A percentile compares a stretch with the other conserved stretches of the same genome.
Evolutionary conservation across 1,139 yeast species (phyloP).

Genomic region (Arxiozyma telluris): DNA sequence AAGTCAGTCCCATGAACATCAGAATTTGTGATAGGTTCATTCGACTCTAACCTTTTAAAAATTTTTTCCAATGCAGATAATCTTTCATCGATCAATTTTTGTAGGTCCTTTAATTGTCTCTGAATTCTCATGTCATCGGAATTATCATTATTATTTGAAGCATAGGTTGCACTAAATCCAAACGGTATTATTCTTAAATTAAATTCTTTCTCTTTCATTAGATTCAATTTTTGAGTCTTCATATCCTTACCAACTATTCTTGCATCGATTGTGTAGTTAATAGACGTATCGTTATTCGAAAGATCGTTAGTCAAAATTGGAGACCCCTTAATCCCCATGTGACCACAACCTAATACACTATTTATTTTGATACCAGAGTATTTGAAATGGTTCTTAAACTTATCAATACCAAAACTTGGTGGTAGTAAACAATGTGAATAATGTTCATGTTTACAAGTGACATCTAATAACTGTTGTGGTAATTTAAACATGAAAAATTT

Average conservation of each 20-base stretch:
- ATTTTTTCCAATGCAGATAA: constrained; percentile 16
- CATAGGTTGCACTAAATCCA: constrained; percentile 18
- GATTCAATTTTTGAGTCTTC: constrained; percentile 16
- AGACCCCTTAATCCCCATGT: constrained; percentile 32
- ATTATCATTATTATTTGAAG: neutral
- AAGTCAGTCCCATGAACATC: constrained; percentile 20
- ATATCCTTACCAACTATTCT: constrained; percentile 25
- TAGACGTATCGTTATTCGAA: constrained; percentile 23
- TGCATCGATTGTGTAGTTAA: constrained; percentile 30
- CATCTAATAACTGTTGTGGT: constrained; percentile 50
- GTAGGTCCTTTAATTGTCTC: constrained; percentile 15
- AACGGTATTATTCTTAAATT: constrained; percentile 33
- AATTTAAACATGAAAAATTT: constrained; percentile 58
- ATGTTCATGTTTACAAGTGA: constrained; percentile 45
- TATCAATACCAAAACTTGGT: constrained; percentile 56
- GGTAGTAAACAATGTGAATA: constrained; percentile 52
- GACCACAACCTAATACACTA: constrained; percentile 36
- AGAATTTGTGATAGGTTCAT: constrained; percentile 14
- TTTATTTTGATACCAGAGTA: constrained; percentile 29
- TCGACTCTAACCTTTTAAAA: constrained; percentile 12
- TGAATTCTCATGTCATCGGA: constrained; percentile 3
- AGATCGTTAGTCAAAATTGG: constrained; percentile 34
- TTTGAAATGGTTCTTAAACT: constrained; percentile 29
- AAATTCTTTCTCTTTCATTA: constrained; percentile 27
- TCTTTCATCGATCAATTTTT: constrained; percentile 17